A percentile compares a stretch with the other conserved stretches of the same genome.
These are phyloP conservation scores for Nidula niveotomentosa DNA, from an alignment of 1,284 basidiomycete species.

Conservation along the genomic window DNA sequence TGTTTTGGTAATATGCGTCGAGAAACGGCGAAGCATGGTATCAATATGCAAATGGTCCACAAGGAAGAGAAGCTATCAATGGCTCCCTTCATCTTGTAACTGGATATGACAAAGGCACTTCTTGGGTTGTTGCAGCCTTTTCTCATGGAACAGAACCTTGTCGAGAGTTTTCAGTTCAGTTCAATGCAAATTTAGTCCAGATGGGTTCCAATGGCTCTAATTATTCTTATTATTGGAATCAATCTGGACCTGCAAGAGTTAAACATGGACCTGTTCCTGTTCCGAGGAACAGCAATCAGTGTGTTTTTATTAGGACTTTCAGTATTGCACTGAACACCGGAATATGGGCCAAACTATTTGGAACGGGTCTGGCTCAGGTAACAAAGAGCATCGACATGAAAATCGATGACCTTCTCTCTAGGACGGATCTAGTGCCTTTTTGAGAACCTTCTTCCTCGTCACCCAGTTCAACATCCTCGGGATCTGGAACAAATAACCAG, in stretches of 20 bases:
- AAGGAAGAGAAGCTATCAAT: slow-evolving; percentile 5
- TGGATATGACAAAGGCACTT: slow-evolving; percentile 12
- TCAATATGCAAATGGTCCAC: slow-evolving; percentile 6
- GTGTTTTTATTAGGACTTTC: not conserved
- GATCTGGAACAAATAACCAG: not conserved
- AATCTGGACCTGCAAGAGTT: not conserved
- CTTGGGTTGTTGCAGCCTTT: slow-evolving; percentile 14
- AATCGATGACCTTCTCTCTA: not conserved
- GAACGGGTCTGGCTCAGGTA: not conserved
- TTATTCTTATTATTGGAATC: not conserved
- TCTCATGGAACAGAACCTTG: not conserved
- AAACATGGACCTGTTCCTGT: not conserved
- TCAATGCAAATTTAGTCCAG: not conserved
- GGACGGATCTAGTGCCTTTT: not conserved
- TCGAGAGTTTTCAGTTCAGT: not conserved
- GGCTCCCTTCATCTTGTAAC: slow-evolving; percentile 11
- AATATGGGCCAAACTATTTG: not conserved
- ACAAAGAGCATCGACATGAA: not conserved
- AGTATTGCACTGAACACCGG: not conserved
- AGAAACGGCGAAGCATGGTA: slow-evolving; percentile 13
- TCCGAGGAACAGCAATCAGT: not conserved
- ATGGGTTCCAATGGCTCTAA: too few species aligned
- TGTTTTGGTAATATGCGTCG: slow-evolving; percentile 7
- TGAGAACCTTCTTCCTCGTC: not conserved
- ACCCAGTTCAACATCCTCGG: not conserved